Evolutionary conservation across 1,284 basidiomycete genomes (phyloP).

Genomic region (Puccinia coronata): DNA sequence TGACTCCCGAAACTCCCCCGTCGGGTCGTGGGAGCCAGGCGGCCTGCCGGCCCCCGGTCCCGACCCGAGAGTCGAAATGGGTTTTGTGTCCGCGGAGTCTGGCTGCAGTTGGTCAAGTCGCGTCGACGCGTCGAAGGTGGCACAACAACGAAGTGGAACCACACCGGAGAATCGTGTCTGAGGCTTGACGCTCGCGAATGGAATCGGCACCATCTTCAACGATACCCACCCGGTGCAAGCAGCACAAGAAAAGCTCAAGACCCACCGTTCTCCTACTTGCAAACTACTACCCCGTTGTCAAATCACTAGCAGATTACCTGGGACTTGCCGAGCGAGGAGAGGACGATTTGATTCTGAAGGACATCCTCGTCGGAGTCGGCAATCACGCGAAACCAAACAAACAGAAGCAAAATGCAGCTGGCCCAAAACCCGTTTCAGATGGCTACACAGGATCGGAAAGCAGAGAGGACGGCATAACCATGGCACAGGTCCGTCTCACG

Average conservation of each 20-base stretch:
- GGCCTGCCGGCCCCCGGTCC: too few relatives aligned
- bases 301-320: slow-evolving; percentile 4
- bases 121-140: too few relatives aligned
- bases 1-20: too few relatives aligned
- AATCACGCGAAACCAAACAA: background rate
- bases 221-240: too few relatives aligned
- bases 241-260: slow-evolving; percentile 5
- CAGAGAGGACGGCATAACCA: background rate
- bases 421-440: background rate
- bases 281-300: slow-evolving; percentile 19
- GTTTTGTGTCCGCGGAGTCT: too few relatives aligned
- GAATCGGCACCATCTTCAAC: background rate
- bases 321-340: background rate
- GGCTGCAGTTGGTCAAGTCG: too few relatives aligned
- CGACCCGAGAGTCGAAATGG: too few relatives aligned
- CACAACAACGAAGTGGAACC: too few relatives aligned
- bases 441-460: background rate
- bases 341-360: background rate
- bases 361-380: slow-evolving; percentile 14
- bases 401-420: background rate
- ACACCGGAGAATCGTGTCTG: too few relatives aligned
- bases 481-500: slow-evolving; percentile 14
- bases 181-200: background rate
- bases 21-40: too few relatives aligned
- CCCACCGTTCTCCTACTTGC: background rate